These are phyloP conservation scores for Babesia bovis DNA, from an alignment of 169 alveolate species.

Conservation along the genomic window DNA sequence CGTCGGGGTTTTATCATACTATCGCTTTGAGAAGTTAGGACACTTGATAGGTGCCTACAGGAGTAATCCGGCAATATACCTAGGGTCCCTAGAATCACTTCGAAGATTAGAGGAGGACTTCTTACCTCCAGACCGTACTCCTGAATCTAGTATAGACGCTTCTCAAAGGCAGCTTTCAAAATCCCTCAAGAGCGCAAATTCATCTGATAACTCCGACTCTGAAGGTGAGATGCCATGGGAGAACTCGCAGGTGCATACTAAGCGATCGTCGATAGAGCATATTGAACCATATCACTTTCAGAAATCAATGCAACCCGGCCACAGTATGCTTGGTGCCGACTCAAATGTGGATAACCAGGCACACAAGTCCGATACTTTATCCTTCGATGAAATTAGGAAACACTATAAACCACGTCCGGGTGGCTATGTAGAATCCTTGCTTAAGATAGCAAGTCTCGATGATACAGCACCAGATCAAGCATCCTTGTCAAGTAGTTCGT, in stretches of 20 bases:
- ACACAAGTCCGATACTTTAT: not conserved
- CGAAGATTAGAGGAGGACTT: slow-evolving; percentile 17
- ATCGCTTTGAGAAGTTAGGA: slow-evolving; percentile 41
- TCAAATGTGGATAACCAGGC: not conserved
- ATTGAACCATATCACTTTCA: slow-evolving; percentile 24
- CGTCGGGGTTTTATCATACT: slow-evolving; percentile 31
- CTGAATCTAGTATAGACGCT: not conserved
- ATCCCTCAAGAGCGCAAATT: not conserved
- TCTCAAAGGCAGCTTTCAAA: not conserved
- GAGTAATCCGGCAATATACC: slow-evolving; percentile 10
- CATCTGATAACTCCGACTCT: not conserved
- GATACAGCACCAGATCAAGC: not conserved
- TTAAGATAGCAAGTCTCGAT: not conserved
- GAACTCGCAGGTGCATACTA: not conserved
- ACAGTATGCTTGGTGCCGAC: not conserved
- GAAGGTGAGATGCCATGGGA: not conserved
- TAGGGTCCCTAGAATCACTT: slow-evolving; percentile 10
- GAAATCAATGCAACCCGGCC: not conserved
- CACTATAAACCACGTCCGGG: slow-evolving; percentile 14
- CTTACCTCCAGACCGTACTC: slow-evolving; percentile 1
- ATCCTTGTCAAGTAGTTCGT: not conserved
- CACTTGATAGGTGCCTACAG: slow-evolving; percentile 23
- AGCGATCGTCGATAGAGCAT: slow-evolving; percentile 13
- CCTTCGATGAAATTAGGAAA: slow-evolving; percentile 13
- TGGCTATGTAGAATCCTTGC: slow-evolving; percentile 2